Percentiles rank a stretch among this genome's conserved stretches.
Evolutionary conservation across 345 rosid genomes (phyloP).

Genomic region (Hypericum perforatum): DNA sequence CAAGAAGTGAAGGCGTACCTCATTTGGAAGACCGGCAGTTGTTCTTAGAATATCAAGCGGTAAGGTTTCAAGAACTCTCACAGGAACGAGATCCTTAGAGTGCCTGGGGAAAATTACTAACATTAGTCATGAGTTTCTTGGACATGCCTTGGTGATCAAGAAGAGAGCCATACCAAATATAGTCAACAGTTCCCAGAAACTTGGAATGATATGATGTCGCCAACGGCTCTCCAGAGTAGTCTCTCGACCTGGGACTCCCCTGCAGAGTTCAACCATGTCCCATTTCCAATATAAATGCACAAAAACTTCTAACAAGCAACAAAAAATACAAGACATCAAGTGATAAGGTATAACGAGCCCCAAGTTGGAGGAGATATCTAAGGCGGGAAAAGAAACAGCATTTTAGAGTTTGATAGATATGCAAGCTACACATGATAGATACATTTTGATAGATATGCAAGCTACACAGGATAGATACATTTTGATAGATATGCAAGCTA

Average conservation of each 20-base stretch:
- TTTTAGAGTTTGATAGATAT: neutral
- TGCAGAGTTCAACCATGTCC: conserved; percentile 22
- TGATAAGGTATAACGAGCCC: too few species aligned
- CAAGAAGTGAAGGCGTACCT: conserved; percentile 32
- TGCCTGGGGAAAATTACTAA: conserved; percentile 44
- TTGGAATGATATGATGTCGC: conserved; percentile 84
- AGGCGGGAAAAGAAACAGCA: too few species aligned
- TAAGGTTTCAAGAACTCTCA: conserved; percentile 84
- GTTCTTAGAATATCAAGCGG: conserved; percentile 52
- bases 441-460: neutral
- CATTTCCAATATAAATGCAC: neutral
- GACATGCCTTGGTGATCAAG: too few species aligned
- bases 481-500: neutral
- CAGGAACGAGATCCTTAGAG: conserved; percentile 58
- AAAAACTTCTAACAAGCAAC: conserved; percentile 3
- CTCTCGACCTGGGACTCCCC: conserved; percentile 57
- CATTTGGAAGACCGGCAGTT: conserved; percentile 59
- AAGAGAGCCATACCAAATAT: conserved; percentile 51
- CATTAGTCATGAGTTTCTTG: conserved; percentile 6
- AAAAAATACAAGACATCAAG: neutral
- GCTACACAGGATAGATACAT: neutral
- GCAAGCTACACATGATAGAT: neutral
- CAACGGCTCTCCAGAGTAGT: conserved; percentile 65
- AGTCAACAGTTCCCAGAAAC: conserved; percentile 91
- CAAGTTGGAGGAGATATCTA: too few species aligned